Conservation (phyloP, 805 yeast genomes). For the Metschnikowia peoriensis region DNA sequence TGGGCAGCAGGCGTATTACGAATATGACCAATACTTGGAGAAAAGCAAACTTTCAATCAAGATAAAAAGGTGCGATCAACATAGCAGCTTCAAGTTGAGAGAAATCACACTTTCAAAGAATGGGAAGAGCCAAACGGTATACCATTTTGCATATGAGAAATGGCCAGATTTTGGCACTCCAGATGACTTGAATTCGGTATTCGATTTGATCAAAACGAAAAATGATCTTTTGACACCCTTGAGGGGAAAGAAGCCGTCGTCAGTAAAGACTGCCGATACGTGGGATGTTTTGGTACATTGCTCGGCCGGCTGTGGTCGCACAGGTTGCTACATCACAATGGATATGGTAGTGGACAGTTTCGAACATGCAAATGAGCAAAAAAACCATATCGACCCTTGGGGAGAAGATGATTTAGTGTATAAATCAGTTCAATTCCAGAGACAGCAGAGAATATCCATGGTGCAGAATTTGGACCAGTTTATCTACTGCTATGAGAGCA, state of each 20-base stretch:
- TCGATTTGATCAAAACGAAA: slow-evolving; percentile 34
- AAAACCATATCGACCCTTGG: slow-evolving; percentile 27
- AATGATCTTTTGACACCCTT: slow-evolving; percentile 23
- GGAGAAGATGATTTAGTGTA: slow-evolving; percentile 53
- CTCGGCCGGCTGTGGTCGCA: slow-evolving; percentile 61
- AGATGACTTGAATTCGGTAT: slow-evolving; percentile 26
- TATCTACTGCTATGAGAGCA: slow-evolving; percentile 65
- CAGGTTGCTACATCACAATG: slow-evolving; percentile 50
- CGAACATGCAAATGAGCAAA: slow-evolving; percentile 13
- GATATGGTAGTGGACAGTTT: slow-evolving; percentile 39
- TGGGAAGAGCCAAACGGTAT: slow-evolving; percentile 21
- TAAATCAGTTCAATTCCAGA: slow-evolving; percentile 60
- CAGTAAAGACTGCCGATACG: slow-evolving; percentile 4
- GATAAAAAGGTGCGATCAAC: slow-evolving; percentile 9
- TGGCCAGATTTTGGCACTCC: slow-evolving; percentile 53
- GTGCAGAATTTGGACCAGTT: slow-evolving; percentile 80
- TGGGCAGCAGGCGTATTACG: slow-evolving; percentile 19
- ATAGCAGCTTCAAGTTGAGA: slow-evolving; percentile 18
- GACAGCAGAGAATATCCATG: slow-evolving; percentile 79
- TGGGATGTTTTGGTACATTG: slow-evolving; percentile 46
- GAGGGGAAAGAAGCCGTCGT: not conserved
- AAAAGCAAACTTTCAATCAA: slow-evolving; percentile 15
- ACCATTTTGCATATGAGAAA: slow-evolving; percentile 40
- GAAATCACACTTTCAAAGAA: slow-evolving; percentile 12
- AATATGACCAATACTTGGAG: slow-evolving; percentile 19